Conservation (phyloP, 106 monocot genomes). For the Dendrobium chrysotoxum region DNA sequence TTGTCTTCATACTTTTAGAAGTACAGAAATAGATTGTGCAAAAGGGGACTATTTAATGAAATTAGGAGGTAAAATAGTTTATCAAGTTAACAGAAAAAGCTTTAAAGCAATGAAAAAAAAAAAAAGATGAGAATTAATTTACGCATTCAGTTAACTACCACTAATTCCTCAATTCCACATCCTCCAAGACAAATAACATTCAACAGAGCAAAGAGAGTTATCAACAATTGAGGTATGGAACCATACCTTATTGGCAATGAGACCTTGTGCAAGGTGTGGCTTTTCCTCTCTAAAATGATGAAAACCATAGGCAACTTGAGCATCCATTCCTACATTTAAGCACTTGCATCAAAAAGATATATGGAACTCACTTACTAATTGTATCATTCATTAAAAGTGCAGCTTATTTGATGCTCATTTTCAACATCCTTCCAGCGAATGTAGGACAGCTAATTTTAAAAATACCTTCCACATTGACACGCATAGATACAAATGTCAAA, state of each 20-base stretch:
- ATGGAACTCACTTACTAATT: not conserved
- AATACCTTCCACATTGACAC: not conserved
- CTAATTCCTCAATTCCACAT: not conserved
- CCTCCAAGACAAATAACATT: not conserved
- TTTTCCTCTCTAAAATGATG: slow-evolving; percentile 83
- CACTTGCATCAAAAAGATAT: not conserved
- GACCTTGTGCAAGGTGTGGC: slow-evolving; percentile 75
- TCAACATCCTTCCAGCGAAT: not conserved
- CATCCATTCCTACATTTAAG: slow-evolving; percentile 79
- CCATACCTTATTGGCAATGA: slow-evolving; percentile 83
- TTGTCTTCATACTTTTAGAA: too few relatives aligned
- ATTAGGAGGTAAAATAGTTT: too few relatives aligned
- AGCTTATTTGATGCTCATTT: not conserved
- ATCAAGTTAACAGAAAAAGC: too few relatives aligned
- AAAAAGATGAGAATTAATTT: not conserved
- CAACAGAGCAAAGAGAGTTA: not conserved
- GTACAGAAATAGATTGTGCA: too few relatives aligned
- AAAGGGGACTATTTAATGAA: too few relatives aligned
- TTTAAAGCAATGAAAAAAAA: too few relatives aligned
- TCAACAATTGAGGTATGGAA: not conserved
- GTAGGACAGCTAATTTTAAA: not conserved
- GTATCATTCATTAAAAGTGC: not conserved
- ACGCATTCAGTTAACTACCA: not conserved
- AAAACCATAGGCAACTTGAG: slow-evolving; percentile 91
- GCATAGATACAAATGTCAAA: too few relatives aligned